phyloP scores from a whole-genome alignment of 1,139 yeast genomes.

The Taphrina communis region DNA sequence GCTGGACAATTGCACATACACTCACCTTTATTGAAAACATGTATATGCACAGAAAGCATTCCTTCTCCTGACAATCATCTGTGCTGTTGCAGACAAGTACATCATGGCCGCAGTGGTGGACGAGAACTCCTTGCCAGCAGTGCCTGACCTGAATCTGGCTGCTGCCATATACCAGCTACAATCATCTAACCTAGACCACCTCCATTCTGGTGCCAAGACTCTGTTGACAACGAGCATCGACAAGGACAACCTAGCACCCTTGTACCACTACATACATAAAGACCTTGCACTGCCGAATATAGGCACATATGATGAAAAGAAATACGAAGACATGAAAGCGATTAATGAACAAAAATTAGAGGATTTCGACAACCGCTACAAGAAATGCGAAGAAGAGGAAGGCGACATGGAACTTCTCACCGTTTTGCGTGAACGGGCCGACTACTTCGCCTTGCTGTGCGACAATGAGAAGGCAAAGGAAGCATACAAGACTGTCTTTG shows the following conservation, averaged over 20 bases:
- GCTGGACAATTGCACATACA: not conserved
- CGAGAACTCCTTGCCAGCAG: slow-evolving; percentile 37
- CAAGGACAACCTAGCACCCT: slow-evolving; percentile 77
- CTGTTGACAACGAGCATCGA: slow-evolving; percentile 63
- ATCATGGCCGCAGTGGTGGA: slow-evolving; percentile 24
- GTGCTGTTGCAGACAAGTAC: not conserved
- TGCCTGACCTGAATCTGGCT: slow-evolving; percentile 79
- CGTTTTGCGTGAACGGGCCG: slow-evolving; percentile 80
- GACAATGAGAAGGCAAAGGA: slow-evolving; percentile 72
- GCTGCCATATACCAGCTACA: slow-evolving; percentile 73
- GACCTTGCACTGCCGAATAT: slow-evolving; percentile 54
- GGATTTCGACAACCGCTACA: slow-evolving; percentile 66
- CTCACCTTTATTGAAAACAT: no score
- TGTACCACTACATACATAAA: slow-evolving; percentile 70
- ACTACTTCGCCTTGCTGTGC: slow-evolving; percentile 83
- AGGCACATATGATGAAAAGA: slow-evolving; percentile 62
- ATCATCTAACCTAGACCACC: slow-evolving; percentile 54
- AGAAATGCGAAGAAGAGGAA: slow-evolving; percentile 80
- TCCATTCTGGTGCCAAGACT: slow-evolving; percentile 55
- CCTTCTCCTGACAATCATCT: not conserved
- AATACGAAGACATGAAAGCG: slow-evolving; percentile 60
- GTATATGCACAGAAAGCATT: not conserved
- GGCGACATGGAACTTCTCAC: slow-evolving; percentile 85
- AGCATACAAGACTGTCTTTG: slow-evolving; percentile 75
- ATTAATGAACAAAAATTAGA: slow-evolving; percentile 64